These are phyloP conservation scores for Achaetomium macrosporum DNA, from an alignment of 2,329 filamentous ascomycete species.

Conservation along the genomic window DNA sequence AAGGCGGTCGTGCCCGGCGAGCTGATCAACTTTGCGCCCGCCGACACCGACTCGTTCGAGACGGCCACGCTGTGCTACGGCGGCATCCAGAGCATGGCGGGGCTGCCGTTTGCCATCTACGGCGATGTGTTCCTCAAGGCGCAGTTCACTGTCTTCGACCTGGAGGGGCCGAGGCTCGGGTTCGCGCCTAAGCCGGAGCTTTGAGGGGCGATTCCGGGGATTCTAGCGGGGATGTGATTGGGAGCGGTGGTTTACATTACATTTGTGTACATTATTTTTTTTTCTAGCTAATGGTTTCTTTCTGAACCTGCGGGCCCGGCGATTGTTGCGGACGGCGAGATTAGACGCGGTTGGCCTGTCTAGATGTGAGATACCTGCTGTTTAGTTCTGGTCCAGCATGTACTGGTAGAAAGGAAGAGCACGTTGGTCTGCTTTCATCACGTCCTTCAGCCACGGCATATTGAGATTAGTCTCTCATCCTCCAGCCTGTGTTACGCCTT, in stretches of 20 bases:
- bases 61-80: constrained; percentile 55
- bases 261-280: neutral
- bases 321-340: neutral
- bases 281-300: neutral
- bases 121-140: constrained; percentile 66
- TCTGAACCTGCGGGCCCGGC: neutral
- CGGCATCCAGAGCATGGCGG: constrained; percentile 55
- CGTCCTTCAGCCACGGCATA: too few relatives aligned
- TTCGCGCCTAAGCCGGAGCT: constrained; percentile 36
- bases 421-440: too few relatives aligned
- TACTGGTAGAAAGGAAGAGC: too few relatives aligned
- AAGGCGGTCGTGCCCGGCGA: constrained; percentile 41
- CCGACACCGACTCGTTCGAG: constrained; percentile 45
- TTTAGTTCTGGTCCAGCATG: neutral
- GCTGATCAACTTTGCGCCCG: constrained; percentile 41
- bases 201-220: neutral
- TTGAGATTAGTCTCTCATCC: too few relatives aligned
- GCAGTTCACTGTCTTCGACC: constrained; percentile 61
- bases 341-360: neutral
- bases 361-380: neutral
- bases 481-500: too few relatives aligned
- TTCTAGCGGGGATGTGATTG: neutral
- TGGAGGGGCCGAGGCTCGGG: constrained; percentile 39
- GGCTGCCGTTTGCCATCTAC: constrained; percentile 58
- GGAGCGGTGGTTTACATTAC: neutral